Evolutionary conservation across 2,329 filamentous ascomycete genomes (phyloP), one percentile per base, ranked within the genome.

Genomic region (Verticillium isaacii): DNA sequence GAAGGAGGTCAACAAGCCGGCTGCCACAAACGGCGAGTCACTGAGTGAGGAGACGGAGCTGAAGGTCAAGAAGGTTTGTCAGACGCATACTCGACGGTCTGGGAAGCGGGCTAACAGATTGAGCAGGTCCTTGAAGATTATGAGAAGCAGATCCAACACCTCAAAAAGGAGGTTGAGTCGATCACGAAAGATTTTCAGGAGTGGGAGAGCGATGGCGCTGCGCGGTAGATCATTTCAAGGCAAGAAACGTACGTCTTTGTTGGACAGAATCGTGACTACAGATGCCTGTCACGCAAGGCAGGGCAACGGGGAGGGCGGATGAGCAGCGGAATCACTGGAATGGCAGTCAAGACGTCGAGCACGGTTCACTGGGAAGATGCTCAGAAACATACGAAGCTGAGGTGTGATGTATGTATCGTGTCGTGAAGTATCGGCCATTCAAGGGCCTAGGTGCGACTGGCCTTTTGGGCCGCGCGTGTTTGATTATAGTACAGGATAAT

Each of bases 71-170:
- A 91, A 92, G 83, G 90, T 91, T 73, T 69, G 82, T 72, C 15
- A 11, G n/a, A 17, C 4, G 25, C 37, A 17, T 11, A 1, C 1
- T 2, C 15, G 19, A 57, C 29, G 19, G n/a, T 32, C 14, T 12
- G 25, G 52, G 25, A 29, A 29, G 25, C 39, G 19, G 17, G 57
- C 57, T 58, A 58, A 58, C 25, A 9, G 7, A 17, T 5, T 19
- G 5, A 71, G 32, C 65, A 92, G 89, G 89, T 94, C 56, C 76
- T 94, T 68, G 88, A 90, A 69, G 90, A 93, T 71, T 94, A 93
- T 73, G 89, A 93, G 73, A 90, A 88, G 72, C 91, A 94, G 77
- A 80, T 95, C 37, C 81, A 85, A 70, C 89, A 93, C 72, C 79
- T 96, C 65, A 90, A 88, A 75, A 89, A 88, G 72, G 89, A 92